Evolutionary conservation across 331 rosid genomes (phyloP).

Genomic region (Acacia concinna): DNA sequence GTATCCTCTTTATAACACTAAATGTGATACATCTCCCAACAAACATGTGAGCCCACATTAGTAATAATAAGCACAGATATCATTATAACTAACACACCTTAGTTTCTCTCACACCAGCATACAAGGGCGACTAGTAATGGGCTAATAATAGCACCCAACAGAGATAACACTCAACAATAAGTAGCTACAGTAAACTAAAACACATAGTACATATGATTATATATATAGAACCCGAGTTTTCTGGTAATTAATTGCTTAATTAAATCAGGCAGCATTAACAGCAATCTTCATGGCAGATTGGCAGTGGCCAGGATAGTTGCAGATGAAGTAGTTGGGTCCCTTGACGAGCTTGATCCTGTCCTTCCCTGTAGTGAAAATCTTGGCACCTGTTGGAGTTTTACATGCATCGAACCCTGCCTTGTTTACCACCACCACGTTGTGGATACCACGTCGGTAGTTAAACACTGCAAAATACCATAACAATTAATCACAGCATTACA

Average conservation of each 20-base stretch:
- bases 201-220: background rate
- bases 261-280: constrained; percentile 45
- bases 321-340: constrained; percentile 76
- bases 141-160: too few species aligned
- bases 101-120: too few species aligned
- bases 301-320: constrained; percentile 70
- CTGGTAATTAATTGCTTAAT: too few species aligned
- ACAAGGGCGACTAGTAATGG: too few species aligned
- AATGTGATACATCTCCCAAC: too few species aligned
- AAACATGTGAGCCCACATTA: too few species aligned
- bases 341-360: constrained; percentile 61
- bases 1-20: too few species aligned
- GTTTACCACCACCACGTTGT: constrained; percentile 65
- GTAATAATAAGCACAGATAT: too few species aligned
- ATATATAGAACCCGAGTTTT: background rate
- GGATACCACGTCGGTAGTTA: constrained; percentile 49
- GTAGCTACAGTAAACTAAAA: background rate
- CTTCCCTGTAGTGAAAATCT: constrained; percentile 49
- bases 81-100: too few species aligned
- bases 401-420: constrained; percentile 46
- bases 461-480: constrained; percentile 43
- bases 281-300: constrained; percentile 68
- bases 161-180: too few species aligned
- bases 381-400: constrained; percentile 49
- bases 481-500: background rate